Evolutionary conservation across 208 protist genomes (phyloP).

Genomic region (Giardia muris): DNA sequence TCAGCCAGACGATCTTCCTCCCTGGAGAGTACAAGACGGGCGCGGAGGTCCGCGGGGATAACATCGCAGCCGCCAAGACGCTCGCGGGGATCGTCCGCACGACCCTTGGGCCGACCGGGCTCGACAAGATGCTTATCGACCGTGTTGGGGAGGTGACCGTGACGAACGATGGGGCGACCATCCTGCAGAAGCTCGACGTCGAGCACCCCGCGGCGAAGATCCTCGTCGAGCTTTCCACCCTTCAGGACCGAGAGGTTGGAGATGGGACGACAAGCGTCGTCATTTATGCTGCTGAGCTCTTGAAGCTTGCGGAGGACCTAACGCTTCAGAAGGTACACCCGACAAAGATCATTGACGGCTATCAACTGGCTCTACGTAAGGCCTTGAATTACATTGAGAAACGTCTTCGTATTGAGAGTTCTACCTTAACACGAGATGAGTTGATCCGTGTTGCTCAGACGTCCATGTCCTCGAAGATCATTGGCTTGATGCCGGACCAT

Average conservation of each 20-base stretch:
- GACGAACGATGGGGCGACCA: slow-evolving; percentile 97
- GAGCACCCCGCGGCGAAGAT: slow-evolving; percentile 79
- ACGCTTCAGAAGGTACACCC: slow-evolving; percentile 82
- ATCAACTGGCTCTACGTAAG: slow-evolving; percentile 79
- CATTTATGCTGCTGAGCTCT: slow-evolving; percentile 92
- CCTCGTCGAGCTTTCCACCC: slow-evolving; percentile 84
- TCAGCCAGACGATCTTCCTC: slow-evolving; percentile 17
- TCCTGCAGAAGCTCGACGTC: slow-evolving; percentile 64
- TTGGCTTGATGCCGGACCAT: slow-evolving; percentile 64
- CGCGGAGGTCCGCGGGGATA: not conserved
- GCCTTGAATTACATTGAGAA: slow-evolving; percentile 78
- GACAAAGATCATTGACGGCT: slow-evolving; percentile 91
- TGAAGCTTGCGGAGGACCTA: slow-evolving; percentile 83
- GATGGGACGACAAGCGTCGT: slow-evolving; percentile 97
- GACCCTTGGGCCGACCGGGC: slow-evolving; percentile 93
- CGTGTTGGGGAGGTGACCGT: slow-evolving; percentile 94
- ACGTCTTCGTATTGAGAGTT: slow-evolving; percentile 1
- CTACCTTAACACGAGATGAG: slow-evolving; percentile 68
- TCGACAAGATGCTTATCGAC: slow-evolving; percentile 99
- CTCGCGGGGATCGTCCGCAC: slow-evolving; percentile 95
- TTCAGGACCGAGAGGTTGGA: slow-evolving; percentile 96
- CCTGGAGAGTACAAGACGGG: slow-evolving; percentile 5
- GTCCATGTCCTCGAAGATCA: slow-evolving; percentile 96
- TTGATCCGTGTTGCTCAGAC: slow-evolving; percentile 90
- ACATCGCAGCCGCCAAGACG: slow-evolving; percentile 61